Base-by-base conservation (phyloP, 176 grass and related monocot species). In the Carex myosuroides region DNA sequence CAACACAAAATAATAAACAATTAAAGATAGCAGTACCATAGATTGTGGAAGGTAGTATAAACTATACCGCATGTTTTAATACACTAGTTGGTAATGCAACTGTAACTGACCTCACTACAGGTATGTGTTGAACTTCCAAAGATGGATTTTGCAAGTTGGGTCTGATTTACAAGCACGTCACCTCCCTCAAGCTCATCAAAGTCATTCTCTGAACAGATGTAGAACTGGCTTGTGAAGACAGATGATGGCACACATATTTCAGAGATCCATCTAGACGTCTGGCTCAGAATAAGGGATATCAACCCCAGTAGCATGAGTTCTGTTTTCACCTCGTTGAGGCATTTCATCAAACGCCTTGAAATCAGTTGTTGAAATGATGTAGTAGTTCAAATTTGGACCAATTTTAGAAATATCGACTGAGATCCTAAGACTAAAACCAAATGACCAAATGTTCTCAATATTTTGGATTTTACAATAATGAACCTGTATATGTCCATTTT, bases 201-300 rank as follows among this genome's bases (percentile, higher is more conserved):
- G 62, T 98, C 92, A 7, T 26, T 30, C 83, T 93, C 92, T 0
- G 95, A 89, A 81, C 92, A 98, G 55, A 89, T 91, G 73, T 91
- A 95, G 92, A 98, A 98, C 1, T 70, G 76, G 26, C 86, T 94
- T 71, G 65, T 89, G 75, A 95, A 95, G 37, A 93, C 78, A 5
- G 89, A 89, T 0, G 95, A 95, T 0, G 92, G 89, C 42, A 98
- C 88, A 9, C 95, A 95, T 30, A 98, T 98, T 66, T 95, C 95
- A 0, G 95, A 95, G 79, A 98, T 98, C 88, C 85, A 93, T 84
- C 80, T 84, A 10, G 95, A 88, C 16, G 92, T 89, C 83, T 94
- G 95, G 86, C 95, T 98, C 88, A 95, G 89, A 91, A 98, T 90
- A 71, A 98, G 76, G 33, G 92, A 98, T 87, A 98, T 94, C 42